A percentile compares a stretch with the other conserved stretches of the same genome.
Evolutionary conservation across 495 filamentous ascomycete genomes (phyloP).

Genomic region (Talaromyces stipitatus): DNA sequence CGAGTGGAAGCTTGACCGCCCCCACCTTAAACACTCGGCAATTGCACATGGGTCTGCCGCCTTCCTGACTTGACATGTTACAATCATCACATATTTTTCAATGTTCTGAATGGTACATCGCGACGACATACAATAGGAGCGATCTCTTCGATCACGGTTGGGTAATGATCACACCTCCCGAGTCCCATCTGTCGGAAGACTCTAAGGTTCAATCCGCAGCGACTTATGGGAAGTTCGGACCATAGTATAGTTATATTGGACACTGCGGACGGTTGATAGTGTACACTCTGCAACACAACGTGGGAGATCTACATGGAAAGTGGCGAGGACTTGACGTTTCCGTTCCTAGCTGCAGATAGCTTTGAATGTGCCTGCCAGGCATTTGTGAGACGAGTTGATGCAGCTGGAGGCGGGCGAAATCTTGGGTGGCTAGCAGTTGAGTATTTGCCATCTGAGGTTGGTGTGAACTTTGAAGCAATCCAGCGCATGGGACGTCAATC

Average conservation of each 20-base stretch:
- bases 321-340: conserved; percentile 28
- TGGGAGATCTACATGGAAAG: conserved; percentile 8
- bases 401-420: conserved; percentile 26
- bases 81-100: not conserved
- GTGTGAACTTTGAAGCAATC: conserved; percentile 11
- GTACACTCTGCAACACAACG: not conserved
- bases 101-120: not conserved
- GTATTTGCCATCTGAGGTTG: conserved; percentile 20
- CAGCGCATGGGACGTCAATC: conserved; percentile 24
- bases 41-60: not conserved
- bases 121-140: not conserved
- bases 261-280: not conserved
- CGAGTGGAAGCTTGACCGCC: not conserved
- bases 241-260: not conserved
- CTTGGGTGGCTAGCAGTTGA: conserved; percentile 35
- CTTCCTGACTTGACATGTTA: not conserved
- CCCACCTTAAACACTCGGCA: not conserved
- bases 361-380: conserved; percentile 54
- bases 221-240: not conserved
- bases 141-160: not conserved
- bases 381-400: conserved; percentile 44
- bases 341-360: conserved; percentile 50
- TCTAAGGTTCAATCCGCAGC: not conserved
- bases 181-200: not conserved
- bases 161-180: too few species aligned